These are phyloP conservation scores for Penicillium sp. DNA, from an alignment of 2,329 filamentous ascomycete genomes.

Conservation along the genomic window DNA sequence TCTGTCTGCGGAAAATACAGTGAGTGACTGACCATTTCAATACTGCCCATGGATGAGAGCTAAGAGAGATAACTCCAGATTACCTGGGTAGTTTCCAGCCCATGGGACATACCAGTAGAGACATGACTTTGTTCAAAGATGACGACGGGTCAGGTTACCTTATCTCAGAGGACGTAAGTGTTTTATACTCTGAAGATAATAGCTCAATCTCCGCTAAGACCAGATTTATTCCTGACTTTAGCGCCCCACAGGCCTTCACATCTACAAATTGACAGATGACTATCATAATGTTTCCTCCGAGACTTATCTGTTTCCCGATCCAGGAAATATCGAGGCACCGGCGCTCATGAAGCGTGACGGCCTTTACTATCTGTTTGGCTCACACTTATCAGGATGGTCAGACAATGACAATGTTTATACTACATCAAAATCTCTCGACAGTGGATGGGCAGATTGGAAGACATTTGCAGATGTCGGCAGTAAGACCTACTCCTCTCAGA, in stretches of 20 bases:
- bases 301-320: conserved; percentile 56
- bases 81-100: conserved; percentile 45
- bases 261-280: conserved; percentile 46
- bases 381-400: conserved; percentile 48
- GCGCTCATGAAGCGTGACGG: conserved; percentile 65
- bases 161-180: conserved; percentile 65
- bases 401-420: conserved; percentile 63
- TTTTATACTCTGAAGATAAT: neutral
- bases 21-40: conserved; percentile 39
- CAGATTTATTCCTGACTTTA: neutral
- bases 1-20: conserved; percentile 64
- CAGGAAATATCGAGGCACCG: conserved; percentile 59
- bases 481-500: neutral
- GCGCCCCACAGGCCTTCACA: neutral
- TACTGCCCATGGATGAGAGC: neutral
- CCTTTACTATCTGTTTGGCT: conserved; percentile 69
- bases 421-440: conserved; percentile 60
- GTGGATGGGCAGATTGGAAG: conserved; percentile 66
- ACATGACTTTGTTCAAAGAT: conserved; percentile 66
- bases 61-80: neutral
- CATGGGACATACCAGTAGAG: conserved; percentile 57
- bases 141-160: conserved; percentile 65
- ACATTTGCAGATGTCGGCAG: conserved; percentile 47
- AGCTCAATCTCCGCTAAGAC: neutral
- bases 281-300: conserved; percentile 58